phyloP scores from a whole-genome alignment of 2,329 filamentous ascomycete species.

The Tolypocladium guangdongense region DNA sequence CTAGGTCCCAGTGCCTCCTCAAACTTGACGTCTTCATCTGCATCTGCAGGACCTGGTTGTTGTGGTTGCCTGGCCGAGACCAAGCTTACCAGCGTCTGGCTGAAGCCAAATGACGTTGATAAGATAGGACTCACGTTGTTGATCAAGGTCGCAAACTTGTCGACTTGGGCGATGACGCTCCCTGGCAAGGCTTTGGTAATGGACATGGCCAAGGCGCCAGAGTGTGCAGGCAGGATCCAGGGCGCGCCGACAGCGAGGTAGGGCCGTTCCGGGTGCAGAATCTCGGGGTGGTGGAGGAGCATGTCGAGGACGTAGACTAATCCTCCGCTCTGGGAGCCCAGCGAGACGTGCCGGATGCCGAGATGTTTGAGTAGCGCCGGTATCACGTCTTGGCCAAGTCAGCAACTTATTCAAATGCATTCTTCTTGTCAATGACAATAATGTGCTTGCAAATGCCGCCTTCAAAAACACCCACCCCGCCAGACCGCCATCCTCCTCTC shows the following conservation, averaged over 20 bases:
- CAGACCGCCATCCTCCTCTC: conserved; percentile 13
- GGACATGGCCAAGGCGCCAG: conserved; percentile 9
- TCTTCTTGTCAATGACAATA: neutral
- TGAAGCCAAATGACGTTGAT: conserved; percentile 3
- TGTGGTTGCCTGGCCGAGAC: neutral
- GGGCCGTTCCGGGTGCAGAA: conserved; percentile 12
- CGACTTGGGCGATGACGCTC: conserved; percentile 6
- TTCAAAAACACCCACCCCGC: conserved; percentile 10
- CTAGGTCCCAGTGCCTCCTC: conserved; percentile 9
- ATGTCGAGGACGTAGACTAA: conserved; percentile 19
- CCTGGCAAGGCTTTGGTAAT: conserved; percentile 12
- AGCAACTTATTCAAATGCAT: neutral
- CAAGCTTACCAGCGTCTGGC: neutral
- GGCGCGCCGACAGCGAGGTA: conserved; percentile 18
- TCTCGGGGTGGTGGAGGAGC: conserved; percentile 15
- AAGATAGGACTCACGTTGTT: conserved; percentile 9
- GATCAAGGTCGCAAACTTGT: conserved; percentile 11
- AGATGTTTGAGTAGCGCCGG: conserved; percentile 22
- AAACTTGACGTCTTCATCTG: conserved; percentile 4
- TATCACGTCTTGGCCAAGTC: conserved; percentile 11
- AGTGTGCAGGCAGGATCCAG: conserved; percentile 18
- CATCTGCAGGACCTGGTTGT: neutral
- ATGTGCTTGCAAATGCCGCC: neutral
- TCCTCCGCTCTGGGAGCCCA: conserved; percentile 19
- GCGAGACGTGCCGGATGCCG: conserved; percentile 15